Evolutionary conservation across 352 stramenopile genomes (phyloP), one percentile per base, ranked within the genome.

Genomic region (Sclerospora graminicola): DNA sequence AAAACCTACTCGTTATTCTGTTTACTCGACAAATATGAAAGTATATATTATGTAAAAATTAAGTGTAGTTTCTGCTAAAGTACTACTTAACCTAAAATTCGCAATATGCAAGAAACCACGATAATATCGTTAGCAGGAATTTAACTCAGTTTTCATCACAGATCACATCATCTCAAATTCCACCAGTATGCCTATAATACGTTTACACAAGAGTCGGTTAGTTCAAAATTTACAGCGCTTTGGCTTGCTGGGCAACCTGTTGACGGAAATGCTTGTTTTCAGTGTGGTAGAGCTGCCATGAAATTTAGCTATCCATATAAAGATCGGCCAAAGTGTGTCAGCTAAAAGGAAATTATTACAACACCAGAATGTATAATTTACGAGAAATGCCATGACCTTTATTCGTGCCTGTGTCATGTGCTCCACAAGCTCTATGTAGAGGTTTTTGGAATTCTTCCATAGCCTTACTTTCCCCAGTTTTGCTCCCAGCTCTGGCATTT

Each of bases 401-500:
- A 89, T 83, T 15, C 78, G 52, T 20, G 68, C 40, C n/a, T 69
- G 60, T 23, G 70, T 82, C 60, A 84, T 54, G 51, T 81, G 64
- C 60, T 89, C 64, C 2, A 86, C 69, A 35, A 86, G 73, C 44
- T 86, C 77, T 14, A 89, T 41, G 41, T 84, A 89, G 54, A 89
- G 46, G 51, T 69, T 51, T n/a, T 63, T 84, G 72, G 53, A 85
- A 89, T 41, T 86, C 77, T 28, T 85, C 64, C 77, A 89, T 82
- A 14, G 73, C n/a, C 37, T 82, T 71, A 32, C 45, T 40, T 1
- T 57, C 61, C 45, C 89, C 73, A 32, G 66, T 83, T 38, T 89
- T 88, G 14, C 80, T 77, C 21, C 88, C 75, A 26, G 57, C 49
- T 30, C 66, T 61, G 14, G 80, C 80, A 35, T 92, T 73, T 2